Conservation (phyloP, 768 basidiomycete genomes). For the Dentipellis sp. region DNA sequence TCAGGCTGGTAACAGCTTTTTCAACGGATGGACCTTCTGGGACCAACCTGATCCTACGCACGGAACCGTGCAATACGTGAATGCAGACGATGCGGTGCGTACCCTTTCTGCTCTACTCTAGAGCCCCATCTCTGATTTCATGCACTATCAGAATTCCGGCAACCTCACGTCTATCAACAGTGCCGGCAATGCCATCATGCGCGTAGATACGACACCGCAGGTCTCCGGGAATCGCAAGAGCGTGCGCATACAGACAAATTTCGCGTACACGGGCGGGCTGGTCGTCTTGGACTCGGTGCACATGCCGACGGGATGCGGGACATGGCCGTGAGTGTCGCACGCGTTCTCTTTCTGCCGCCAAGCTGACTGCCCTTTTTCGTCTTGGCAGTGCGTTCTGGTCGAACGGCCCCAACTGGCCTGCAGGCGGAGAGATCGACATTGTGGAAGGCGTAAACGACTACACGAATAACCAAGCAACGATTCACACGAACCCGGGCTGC, state of each 20-base stretch:
- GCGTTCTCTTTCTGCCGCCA: not conserved
- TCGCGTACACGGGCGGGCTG: slow-evolving; percentile 53
- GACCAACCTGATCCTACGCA: slow-evolving; percentile 65
- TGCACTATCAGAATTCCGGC: slow-evolving; percentile 32
- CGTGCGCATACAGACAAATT: slow-evolving; percentile 65
- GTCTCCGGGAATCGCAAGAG: slow-evolving; percentile 64
- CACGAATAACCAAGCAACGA: slow-evolving; percentile 72
- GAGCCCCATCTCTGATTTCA: not conserved
- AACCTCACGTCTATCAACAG: slow-evolving; percentile 59
- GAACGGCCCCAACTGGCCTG: slow-evolving; percentile 53
- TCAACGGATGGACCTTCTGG: slow-evolving; percentile 75
- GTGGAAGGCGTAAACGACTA: slow-evolving; percentile 78
- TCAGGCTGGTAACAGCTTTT: slow-evolving; percentile 65
- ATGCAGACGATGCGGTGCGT: slow-evolving; percentile 49
- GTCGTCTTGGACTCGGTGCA: slow-evolving; percentile 79
- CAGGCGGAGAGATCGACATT: slow-evolving; percentile 73
- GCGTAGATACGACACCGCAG: slow-evolving; percentile 73
- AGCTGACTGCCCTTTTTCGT: not conserved
- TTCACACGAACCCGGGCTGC: slow-evolving; percentile 73
- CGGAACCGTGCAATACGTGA: slow-evolving; percentile 60
- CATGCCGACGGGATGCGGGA: slow-evolving; percentile 86
- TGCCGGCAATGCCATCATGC: slow-evolving; percentile 77
- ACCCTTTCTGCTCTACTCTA: not conserved
- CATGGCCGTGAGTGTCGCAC: slow-evolving; percentile 54
- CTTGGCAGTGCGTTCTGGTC: slow-evolving; percentile 25